Evolutionary conservation across 495 filamentous ascomycete species (phyloP).

Genomic region (Hypoxylon rickii): DNA sequence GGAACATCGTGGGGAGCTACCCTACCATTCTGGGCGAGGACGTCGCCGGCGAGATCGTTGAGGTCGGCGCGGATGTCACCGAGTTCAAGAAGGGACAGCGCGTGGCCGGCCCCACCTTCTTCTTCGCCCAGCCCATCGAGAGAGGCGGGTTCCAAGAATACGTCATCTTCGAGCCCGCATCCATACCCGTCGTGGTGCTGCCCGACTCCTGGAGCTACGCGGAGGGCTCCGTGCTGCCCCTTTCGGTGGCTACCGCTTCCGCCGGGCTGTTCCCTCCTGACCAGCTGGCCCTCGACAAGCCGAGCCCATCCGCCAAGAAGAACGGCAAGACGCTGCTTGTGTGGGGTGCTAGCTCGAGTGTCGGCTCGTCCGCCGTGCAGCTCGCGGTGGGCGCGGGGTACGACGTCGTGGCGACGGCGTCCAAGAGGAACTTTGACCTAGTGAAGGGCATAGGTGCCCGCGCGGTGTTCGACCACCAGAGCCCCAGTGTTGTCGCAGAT

Average conservation of each 20-base stretch:
- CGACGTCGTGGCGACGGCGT: not conserved
- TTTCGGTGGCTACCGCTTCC: not conserved
- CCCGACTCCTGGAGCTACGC: not conserved
- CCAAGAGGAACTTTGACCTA: not conserved
- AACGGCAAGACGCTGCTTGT: not conserved
- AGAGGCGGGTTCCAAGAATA: not conserved
- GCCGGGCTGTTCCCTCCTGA: not conserved
- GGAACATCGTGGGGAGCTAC: constrained; percentile 32
- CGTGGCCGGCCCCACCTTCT: not conserved
- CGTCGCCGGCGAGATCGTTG: constrained; percentile 55
- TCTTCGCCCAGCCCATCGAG: not conserved
- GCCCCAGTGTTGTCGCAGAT: not conserved
- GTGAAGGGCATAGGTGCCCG: not conserved
- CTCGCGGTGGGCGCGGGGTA: not conserved
- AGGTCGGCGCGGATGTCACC: constrained; percentile 40
- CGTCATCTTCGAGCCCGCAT: not conserved
- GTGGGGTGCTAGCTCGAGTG: not conserved
- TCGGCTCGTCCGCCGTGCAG: not conserved
- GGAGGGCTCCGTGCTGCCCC: not conserved
- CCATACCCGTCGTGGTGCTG: not conserved
- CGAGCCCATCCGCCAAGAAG: not conserved
- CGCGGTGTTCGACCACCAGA: not conserved
- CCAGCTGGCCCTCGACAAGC: not conserved
- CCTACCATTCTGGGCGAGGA: constrained; percentile 57
- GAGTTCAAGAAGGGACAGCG: not conserved